phyloP scores from a whole-genome alignment of 2,329 filamentous ascomycete species.

The Orbilia javanica region DNA sequence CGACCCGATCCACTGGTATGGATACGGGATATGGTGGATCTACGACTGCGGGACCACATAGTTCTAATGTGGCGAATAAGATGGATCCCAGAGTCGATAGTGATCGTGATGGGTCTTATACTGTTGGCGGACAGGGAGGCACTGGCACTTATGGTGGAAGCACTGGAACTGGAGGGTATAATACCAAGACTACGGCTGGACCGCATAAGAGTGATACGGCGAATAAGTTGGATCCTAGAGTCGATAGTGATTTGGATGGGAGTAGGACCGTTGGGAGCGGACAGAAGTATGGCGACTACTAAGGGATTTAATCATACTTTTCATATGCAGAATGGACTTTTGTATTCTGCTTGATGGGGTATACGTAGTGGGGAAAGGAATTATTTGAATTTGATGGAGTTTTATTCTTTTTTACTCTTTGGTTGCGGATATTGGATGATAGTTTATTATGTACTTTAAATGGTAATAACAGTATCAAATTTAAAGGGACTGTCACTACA shows the following conservation, averaged over 20 bases:
- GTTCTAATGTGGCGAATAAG: constrained; percentile 65
- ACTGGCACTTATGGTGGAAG: constrained; percentile 8
- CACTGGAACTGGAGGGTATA: not conserved
- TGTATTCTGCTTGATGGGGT: not conserved
- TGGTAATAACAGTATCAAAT: constrained; percentile 9
- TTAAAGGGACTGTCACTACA: too few relatives aligned
- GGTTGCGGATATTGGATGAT: constrained; percentile 6
- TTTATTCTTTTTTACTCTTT: constrained; percentile 24
- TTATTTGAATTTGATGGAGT: not conserved
- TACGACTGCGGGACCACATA: constrained; percentile 64
- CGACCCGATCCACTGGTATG: constrained; percentile 1
- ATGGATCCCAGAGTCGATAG: constrained; percentile 65
- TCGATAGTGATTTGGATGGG: constrained; percentile 60
- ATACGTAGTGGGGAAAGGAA: not conserved
- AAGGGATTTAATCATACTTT: not conserved
- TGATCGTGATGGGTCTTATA: constrained; percentile 60
- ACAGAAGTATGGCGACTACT: constrained; percentile 40
- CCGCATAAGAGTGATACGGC: constrained; percentile 64
- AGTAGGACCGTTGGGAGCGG: constrained; percentile 62
- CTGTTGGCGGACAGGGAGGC: constrained; percentile 35
- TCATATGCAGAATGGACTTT: not conserved
- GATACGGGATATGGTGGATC: constrained; percentile 32
- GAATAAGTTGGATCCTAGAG: constrained; percentile 63
- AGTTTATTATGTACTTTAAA: constrained; percentile 36
- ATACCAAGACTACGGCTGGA: constrained; percentile 64